Conservation (phyloP, 208 protist species). For the Leptomonas seymouri region DNA sequence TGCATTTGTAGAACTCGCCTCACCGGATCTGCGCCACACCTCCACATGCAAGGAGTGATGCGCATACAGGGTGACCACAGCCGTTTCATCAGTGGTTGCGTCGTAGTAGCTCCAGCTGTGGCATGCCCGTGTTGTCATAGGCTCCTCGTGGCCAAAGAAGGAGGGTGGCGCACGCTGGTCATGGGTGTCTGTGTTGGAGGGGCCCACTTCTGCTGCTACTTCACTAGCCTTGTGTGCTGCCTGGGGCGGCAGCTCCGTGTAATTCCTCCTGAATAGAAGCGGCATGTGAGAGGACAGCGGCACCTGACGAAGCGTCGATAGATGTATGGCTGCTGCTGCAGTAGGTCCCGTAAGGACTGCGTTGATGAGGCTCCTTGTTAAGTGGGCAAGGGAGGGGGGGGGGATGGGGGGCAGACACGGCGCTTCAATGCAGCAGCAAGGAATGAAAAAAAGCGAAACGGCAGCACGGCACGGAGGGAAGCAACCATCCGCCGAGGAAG, state of each 20-base stretch:
- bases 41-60: constrained; percentile 30
- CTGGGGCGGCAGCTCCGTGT: not conserved
- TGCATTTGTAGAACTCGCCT: not conserved
- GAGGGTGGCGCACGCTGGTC: too few species aligned
- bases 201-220: not conserved
- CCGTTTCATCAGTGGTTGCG: constrained; percentile 18
- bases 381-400: not conserved
- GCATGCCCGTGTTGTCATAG: constrained; percentile 15
- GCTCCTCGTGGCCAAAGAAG: not conserved
- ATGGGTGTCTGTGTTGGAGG: too few species aligned
- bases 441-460: too few species aligned
- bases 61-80: constrained; percentile 28
- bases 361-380: too few species aligned
- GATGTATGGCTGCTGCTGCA: not conserved
- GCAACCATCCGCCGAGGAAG: too few species aligned
- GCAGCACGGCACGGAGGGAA: too few species aligned
- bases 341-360: too few species aligned
- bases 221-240: not conserved
- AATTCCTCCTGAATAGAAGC: not conserved
- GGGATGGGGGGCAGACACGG: not conserved
- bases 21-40: not conserved
- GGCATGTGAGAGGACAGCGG: not conserved
- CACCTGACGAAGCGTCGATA: not conserved
- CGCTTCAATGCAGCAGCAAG: too few species aligned
- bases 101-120: constrained; percentile 35